These are phyloP conservation scores for Metschnikowia shivogae DNA, from an alignment of 805 yeast species.

Conservation along the genomic window DNA sequence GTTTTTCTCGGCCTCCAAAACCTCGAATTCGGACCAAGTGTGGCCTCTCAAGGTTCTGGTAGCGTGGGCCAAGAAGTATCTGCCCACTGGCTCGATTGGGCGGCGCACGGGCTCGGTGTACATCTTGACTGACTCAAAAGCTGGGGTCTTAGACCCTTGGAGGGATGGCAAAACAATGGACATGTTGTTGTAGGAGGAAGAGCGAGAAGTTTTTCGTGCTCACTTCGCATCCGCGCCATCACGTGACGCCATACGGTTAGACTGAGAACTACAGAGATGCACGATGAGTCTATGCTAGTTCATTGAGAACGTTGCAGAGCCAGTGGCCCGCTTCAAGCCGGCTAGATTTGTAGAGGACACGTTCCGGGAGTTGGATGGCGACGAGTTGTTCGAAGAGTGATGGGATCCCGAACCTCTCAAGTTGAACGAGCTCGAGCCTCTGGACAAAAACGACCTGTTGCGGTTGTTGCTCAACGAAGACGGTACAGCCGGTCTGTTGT, in stretches of 20 bases:
- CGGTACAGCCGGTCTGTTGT: constrained; percentile 1
- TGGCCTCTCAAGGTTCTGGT: constrained; percentile 94
- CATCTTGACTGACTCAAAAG: constrained; percentile 47
- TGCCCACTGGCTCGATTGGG: constrained; percentile 95
- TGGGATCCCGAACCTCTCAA: constrained; percentile 20
- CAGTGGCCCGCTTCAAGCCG: constrained; percentile 6
- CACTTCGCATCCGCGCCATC: constrained; percentile 1
- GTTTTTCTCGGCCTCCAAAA: constrained; percentile 85
- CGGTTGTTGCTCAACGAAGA: constrained; percentile 6
- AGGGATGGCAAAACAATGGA: constrained; percentile 49
- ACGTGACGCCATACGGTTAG: not conserved
- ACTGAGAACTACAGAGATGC: too few relatives aligned
- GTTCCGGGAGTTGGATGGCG: constrained; percentile 76
- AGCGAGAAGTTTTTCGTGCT: not conserved
- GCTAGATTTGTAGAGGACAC: constrained; percentile 44
- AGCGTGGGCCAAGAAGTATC: constrained; percentile 93
- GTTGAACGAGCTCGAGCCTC: constrained; percentile 26
- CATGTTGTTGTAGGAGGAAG: constrained; percentile 19
- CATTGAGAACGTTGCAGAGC: constrained; percentile 15
- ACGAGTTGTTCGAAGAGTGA: constrained; percentile 28
- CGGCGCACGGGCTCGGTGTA: constrained; percentile 65
- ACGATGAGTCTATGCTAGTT: not conserved
- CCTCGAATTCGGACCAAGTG: constrained; percentile 97
- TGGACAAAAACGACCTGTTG: constrained; percentile 20
- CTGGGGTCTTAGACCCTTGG: constrained; percentile 40